Percentiles rank a stretch among this genome's conserved stretches.
These are phyloP conservation scores for Euphorbia tirucalli DNA, from an alignment of 345 rosid species.

Conservation along the genomic window DNA sequence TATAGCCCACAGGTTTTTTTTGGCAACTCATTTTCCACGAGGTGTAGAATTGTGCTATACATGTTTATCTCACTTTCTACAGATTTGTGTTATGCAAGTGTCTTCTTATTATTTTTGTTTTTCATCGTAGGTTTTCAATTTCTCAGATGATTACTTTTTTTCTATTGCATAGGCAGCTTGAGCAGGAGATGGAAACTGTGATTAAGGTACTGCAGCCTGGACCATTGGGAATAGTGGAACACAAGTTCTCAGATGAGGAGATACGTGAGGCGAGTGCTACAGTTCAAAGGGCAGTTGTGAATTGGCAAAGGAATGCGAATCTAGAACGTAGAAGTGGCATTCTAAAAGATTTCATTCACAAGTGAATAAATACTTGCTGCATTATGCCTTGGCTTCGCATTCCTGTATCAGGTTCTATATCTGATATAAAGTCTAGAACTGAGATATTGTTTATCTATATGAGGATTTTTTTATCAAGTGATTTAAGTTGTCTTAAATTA, in stretches of 20 bases:
- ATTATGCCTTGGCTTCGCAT: too few relatives aligned
- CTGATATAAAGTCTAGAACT: background rate
- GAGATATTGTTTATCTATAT: background rate
- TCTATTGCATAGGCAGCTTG: slow-evolving; percentile 53
- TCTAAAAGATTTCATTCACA: slow-evolving; percentile 49
- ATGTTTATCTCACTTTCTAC: background rate
- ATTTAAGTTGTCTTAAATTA: too few relatives aligned
- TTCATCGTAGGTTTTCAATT: background rate
- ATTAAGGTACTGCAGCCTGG: slow-evolving; percentile 82
- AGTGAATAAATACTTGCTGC: slow-evolving; percentile 30
- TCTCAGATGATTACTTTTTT: background rate
- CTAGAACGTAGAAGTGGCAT: slow-evolving; percentile 45
- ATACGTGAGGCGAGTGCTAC: slow-evolving; percentile 57
- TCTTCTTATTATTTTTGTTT: background rate
- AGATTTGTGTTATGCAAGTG: background rate
- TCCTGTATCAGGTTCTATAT: background rate
- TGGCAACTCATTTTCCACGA: background rate
- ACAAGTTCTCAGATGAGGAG: slow-evolving; percentile 75
- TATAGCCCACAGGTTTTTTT: background rate
- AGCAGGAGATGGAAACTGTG: slow-evolving; percentile 82
- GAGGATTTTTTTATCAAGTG: background rate
- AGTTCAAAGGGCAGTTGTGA: slow-evolving; percentile 58
- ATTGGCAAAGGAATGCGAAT: slow-evolving; percentile 58
- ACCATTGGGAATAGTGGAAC: slow-evolving; percentile 79
- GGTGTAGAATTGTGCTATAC: background rate